phyloP scores from a whole-genome alignment of 2,329 filamentous ascomycete genomes.

The Ophiostoma tasmaniense region DNA sequence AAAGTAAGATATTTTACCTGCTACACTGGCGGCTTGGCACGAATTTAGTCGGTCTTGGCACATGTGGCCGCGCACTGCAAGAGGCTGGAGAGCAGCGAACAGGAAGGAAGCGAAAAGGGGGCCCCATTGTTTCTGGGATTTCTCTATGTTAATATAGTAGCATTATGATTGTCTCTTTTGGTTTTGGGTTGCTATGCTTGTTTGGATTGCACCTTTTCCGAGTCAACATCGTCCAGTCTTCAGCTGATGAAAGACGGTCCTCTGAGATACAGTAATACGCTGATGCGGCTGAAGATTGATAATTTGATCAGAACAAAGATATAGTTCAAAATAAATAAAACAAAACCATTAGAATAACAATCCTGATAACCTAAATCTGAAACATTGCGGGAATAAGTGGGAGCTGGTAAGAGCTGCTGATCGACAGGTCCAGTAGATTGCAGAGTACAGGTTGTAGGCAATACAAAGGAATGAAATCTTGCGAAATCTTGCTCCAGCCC shows the following conservation, averaged over 20 bases:
- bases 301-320: too few species aligned
- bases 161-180: not conserved
- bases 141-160: not conserved
- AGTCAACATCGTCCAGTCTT: too few species aligned
- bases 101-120: not conserved
- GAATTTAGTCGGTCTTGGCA: slow-evolving; percentile 3
- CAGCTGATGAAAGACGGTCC: too few species aligned
- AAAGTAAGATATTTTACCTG: too few species aligned
- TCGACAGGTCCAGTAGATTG: not conserved
- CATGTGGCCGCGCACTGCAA: not conserved
- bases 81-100: not conserved
- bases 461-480: too few species aligned
- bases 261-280: too few species aligned
- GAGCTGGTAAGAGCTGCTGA: not conserved
- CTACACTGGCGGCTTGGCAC: not conserved
- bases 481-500: not conserved
- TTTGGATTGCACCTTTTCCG: too few species aligned
- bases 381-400: not conserved
- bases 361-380: not conserved
- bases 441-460: too few species aligned
- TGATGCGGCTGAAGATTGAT: too few species aligned
- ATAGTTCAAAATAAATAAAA: not conserved
- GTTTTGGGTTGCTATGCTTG: not conserved
- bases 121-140: not conserved
- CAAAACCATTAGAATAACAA: not conserved